Base-by-base conservation (phyloP, 129 eudicot genomes). In the Glebionis coronaria region DNA sequence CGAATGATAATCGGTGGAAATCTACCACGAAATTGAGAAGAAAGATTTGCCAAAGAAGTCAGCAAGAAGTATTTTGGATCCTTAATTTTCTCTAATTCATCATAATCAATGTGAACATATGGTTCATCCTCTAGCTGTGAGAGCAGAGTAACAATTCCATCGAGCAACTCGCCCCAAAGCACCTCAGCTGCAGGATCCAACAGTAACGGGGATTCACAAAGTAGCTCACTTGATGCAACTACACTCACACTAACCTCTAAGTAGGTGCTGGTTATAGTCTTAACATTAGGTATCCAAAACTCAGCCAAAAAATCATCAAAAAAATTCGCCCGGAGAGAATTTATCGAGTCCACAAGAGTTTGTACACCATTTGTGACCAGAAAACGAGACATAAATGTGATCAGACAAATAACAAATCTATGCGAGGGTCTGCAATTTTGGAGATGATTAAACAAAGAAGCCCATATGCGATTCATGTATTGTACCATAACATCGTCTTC, bases 321-420 rank as follows among this genome's bases (percentile, higher is more conserved):
- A n/a, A n/a, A n/a, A n/a, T n/a, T n/a, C n/a, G n/a, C n/a, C n/a
- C n/a, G n/a, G n/a, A n/a, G n/a, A n/a, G n/a, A 77, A 65, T 88
- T 81, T 66, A 93, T 82, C 2, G 96, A 80, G 66, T 75, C 85
- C 23, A 80, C 80, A 44, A 93, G 98, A 27, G 81, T 76, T 47
- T 80, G 82, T 18, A 75, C 27, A 4, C 90, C 98, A 77, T 89
- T 85, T 67, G 79, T 88, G 69, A 93, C 90, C 75, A 93, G 76
- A 68, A 93, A 84, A 15, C 88, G 91, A 46, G 96, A 88, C 95
- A 88, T 84, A n/a, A n/a, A n/a, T n/a, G n/a, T n/a, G n/a, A n/a
- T n/a, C n/a, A n/a, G 75, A 69, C 85, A 82, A 83, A 85, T 83
- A 29, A 75, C 70, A 56, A 88, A 82, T 85, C 86, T 84, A 5